Percentiles rank a stretch among this genome's conserved stretches.
Evolutionary conservation across 495 filamentous ascomycete genomes (phyloP).

Genomic region (Cenococcum geophilum): DNA sequence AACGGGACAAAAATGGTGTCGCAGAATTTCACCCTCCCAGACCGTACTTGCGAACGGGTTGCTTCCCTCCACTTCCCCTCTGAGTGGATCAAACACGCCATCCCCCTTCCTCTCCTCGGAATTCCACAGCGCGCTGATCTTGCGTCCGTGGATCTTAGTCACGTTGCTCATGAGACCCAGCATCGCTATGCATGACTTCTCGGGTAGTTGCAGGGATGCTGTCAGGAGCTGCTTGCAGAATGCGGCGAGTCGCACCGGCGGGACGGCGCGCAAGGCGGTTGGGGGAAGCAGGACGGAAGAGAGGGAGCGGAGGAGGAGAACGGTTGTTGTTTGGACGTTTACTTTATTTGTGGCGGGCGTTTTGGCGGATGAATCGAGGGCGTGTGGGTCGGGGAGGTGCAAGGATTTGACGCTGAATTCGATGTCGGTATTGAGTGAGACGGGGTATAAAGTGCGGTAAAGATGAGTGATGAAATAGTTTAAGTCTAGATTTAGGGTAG

Average conservation of each 20-base stretch:
- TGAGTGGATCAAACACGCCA: constrained; percentile 55
- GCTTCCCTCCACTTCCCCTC: constrained; percentile 62
- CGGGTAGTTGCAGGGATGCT: constrained; percentile 73
- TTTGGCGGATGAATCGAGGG: constrained; percentile 31
- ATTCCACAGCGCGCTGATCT: constrained; percentile 68
- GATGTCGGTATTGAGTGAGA: constrained; percentile 75
- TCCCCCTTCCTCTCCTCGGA: constrained; percentile 88
- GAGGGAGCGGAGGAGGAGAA: constrained; percentile 80
- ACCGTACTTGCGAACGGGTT: constrained; percentile 86
- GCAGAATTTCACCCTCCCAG: constrained; percentile 88
- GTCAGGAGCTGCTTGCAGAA: constrained; percentile 92
- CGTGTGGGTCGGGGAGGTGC: constrained; percentile 68
- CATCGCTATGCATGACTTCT: constrained; percentile 75
- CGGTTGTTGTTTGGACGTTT: constrained; percentile 87
- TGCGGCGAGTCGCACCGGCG: constrained; percentile 72
- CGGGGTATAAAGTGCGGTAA: constrained; percentile 70
- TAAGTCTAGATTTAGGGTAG: constrained; percentile 73
- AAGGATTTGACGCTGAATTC: constrained; percentile 77
- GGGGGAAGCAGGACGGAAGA: constrained; percentile 68
- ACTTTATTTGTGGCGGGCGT: constrained; percentile 54
- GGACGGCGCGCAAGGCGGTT: constrained; percentile 51
- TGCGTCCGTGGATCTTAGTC: constrained; percentile 61
- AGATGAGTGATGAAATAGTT: constrained; percentile 92
- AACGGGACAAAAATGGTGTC: constrained; percentile 78
- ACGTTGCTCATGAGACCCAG: constrained; percentile 69